phyloP scores from a whole-genome alignment of 2,329 filamentous ascomycete genomes.

The Cercospora sojina region DNA sequence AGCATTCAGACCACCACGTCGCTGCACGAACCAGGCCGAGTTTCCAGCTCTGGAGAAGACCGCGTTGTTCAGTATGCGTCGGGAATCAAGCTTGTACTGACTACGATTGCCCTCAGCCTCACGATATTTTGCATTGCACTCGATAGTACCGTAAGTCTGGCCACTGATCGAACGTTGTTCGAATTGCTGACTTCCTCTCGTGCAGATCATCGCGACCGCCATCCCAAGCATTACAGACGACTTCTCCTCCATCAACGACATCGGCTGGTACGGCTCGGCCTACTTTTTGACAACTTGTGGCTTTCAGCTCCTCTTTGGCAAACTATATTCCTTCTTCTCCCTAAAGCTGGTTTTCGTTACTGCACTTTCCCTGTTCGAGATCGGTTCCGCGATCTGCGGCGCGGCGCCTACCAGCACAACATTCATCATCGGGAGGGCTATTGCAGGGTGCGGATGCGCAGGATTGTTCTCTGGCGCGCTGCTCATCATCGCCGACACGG shows the following conservation, averaged over 20 bases:
- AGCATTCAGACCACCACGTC: background rate
- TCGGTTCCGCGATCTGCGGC: slow-evolving; percentile 49
- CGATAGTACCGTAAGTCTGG: slow-evolving; percentile 5
- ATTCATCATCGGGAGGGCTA: slow-evolving; percentile 52
- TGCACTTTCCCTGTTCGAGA: slow-evolving; percentile 44
- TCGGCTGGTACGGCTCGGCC: slow-evolving; percentile 42
- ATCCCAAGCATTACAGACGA: slow-evolving; percentile 46
- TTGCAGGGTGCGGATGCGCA: slow-evolving; percentile 62
- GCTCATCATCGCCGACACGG: slow-evolving; percentile 57
- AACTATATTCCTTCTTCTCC: slow-evolving; percentile 27
- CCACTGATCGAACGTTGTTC: background rate
- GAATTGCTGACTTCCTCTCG: background rate
- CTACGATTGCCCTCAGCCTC: slow-evolving; percentile 38
- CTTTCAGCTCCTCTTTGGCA: slow-evolving; percentile 39
- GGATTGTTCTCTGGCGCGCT: slow-evolving; percentile 61
- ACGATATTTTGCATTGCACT: slow-evolving; percentile 14
- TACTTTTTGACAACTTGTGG: slow-evolving; percentile 38
- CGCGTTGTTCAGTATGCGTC: background rate
- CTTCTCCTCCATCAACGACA: slow-evolving; percentile 40
- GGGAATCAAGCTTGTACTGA: slow-evolving; percentile 35
- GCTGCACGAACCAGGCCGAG: background rate
- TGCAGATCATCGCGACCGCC: slow-evolving; percentile 46
- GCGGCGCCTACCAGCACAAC: slow-evolving; percentile 41
- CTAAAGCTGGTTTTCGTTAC: slow-evolving; percentile 40
- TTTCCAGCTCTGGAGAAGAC: background rate